A percentile compares a stretch with the other conserved stretches of the same genome.
Evolutionary conservation across 495 filamentous ascomycete genomes (phyloP).

Genomic region (Annulohypoxylon bovei): DNA sequence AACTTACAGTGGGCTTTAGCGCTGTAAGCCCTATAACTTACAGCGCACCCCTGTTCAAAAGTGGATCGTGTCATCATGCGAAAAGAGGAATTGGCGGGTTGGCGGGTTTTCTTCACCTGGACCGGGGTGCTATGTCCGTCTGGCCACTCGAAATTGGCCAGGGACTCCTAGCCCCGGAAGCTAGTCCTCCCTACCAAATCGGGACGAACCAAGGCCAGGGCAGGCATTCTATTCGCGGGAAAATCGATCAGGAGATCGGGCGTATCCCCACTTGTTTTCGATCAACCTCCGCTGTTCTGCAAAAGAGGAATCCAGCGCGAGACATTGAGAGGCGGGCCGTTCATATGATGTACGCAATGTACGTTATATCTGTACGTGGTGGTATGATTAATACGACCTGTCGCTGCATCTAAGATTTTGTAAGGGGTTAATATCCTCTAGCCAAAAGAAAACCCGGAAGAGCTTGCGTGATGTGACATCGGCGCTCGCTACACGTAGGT

Average conservation of each 20-base stretch:
- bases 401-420: not conserved
- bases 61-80: no score
- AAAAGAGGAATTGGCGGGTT: no score
- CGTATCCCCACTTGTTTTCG: conserved; percentile 7
- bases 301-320: conserved; percentile 27
- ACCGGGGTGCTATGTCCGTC: no score
- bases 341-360: not conserved
- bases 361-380: not conserved
- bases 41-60: no score
- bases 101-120: no score
- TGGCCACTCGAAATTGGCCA: conserved; percentile 4
- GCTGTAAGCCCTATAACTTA: no score
- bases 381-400: not conserved
- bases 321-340: not conserved
- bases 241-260: not conserved
- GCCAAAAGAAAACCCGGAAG: conserved; percentile 1
- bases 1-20: no score
- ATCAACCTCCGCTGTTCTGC: not conserved
- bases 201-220: conserved; percentile 14
- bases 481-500: conserved; percentile 10
- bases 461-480: conserved; percentile 11
- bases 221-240: conserved; percentile 28
- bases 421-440: not conserved
- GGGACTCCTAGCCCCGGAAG: conserved; percentile 24
- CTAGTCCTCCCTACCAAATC: conserved; percentile 35